Evolutionary conservation across 192 early-diverging fungal genomes (phyloP), one percentile per base, ranked within the genome.

Genomic region (Spinellus fusiger): DNA sequence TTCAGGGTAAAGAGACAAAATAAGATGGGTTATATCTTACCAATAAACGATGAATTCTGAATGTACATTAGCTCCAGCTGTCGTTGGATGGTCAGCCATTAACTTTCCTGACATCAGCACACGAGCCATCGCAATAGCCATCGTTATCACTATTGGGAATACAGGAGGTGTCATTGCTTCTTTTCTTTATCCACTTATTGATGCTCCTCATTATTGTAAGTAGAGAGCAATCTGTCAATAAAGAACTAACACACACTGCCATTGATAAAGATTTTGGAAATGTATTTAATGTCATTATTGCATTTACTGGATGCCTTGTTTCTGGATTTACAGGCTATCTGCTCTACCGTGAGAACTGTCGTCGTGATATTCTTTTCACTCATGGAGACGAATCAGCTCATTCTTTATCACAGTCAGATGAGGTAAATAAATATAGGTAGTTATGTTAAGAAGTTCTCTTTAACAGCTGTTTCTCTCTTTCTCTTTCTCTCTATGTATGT

Each of bases 171-270:
- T 70, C 4, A 44, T 60, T 4, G 56, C 68, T 16, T 70, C 68
- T 5, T 70, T 59, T 31, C 31, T 70, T 5, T 70, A 64, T 37
- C 68, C 56, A 34, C 55, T 55, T n/a, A 20, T 16, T 29, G 52
- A 64, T 55, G 62, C 28, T 0, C 68, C 68, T 12, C 12, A 29
- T 20, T 60, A 60, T 18, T 27, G 68, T 70, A 60, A 64, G 56
- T 31, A 28, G 16, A 3, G 7, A 35, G 20, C 6, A 20, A 34
- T 51, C 10, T 49, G 6, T 28, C 0, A n/a, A 49, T 26, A 27
- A 9, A n/a, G 22, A 38, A 56, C 10, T 61, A 20, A 34, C 26
- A 5, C 37, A 20, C 22, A 20, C n/a, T n/a, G n/a, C n/a, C 56
- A 40, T 44, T 18, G 0, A 37, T 9, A 2, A 56, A 65, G 63